Base-by-base conservation (phyloP, 768 basidiomycete species). In the Lentinula raphanica region DNA sequence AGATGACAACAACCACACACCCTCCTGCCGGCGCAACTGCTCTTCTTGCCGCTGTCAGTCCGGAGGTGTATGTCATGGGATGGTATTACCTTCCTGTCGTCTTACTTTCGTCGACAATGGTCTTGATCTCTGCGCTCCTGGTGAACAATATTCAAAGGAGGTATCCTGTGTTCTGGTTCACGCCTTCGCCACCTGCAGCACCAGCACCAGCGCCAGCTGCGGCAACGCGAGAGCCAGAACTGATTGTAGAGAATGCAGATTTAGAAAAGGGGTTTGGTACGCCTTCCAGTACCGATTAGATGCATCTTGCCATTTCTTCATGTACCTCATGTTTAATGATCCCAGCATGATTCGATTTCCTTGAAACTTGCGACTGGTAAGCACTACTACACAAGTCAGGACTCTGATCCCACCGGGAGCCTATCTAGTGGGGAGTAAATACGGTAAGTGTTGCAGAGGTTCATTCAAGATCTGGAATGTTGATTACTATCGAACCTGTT, bases 71-170 rank as follows among this genome's bases (percentile, higher is more conserved):
- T 17, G 61, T 67, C n/a, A 64, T 82, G 45, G 77, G 76, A 12
- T 83, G 81, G 82, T 78, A 81, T 62, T 78, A 80, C 58, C 69
- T 85, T 12, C 80, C 80, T 13, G 74, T 83, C 44, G 65, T 83
- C 48, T 70, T 84, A 11, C 72, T 85, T 5, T 75, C 77, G 4
- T 79, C 78, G 4, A 61, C 69, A 8, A 68, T 84, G 6, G 72
- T 72, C 7, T 72, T 82, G 32, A 66, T 58, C 0, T 76, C 81
- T 3, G 80, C 79, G 4, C 69, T 85, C 15, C 48, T 80, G 23
- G 59, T 74, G 49, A 78, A 84, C 62, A 83, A 83, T 63, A 76
- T 82, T 38, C 80, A 80, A 63, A 67, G 79, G 32, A 69, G 75
- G 46, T 83, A 77, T 59, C 80, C 80, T 13, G 63, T 74, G 17